Evolutionary conservation across 2,329 filamentous ascomycete species (phyloP), one percentile per base, ranked within the genome.

Genomic region (Incumbomyces lentus): DNA sequence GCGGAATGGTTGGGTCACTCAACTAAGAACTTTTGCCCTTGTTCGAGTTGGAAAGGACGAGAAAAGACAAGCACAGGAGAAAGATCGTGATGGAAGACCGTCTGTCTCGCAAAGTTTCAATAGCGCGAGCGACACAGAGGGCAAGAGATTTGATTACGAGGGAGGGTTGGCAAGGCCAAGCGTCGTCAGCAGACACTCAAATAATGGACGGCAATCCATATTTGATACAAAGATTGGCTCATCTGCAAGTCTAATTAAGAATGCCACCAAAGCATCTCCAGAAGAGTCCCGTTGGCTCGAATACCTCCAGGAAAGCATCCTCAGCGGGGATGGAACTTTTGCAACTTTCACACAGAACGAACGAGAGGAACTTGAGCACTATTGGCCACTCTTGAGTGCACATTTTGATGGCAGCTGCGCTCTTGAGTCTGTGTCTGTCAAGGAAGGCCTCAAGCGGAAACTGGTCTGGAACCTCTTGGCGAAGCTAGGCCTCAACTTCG

Each of bases 1-100:
- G 69, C 81, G 89, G 34, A 84, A 87, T 39, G 88, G 87, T 12
- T 95, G 92, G 85, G 89, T 95, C 1, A 94, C 86, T 1, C 89
- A 95, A 62, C 74, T 98, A 5, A 85, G 88, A 52, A 92, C 87
- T 1, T 95, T 93, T 63, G 86, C 84, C 11, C 94, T 92, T 72
- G 79, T 96, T 36, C 78, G 90, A 41, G 84, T 92, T 35, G 82
- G 82, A 65, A 81, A 84, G 2, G 82, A 90, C 60, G 84, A 94
- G 52, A 81, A 92, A 56, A 82, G 84, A 59, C 82, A 86, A 53
- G 87, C 93, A 2, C 80, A 86, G 43, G 76, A 82, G 55, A 76
- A 81, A 54, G 55, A 53, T 43, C 60, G 46, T 44, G 59, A 58
- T 46, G 63, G 38, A 61, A 40, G 44, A 10, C 22, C 55, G 13